Base-by-base conservation (phyloP, 1,284 basidiomycete species). In the Naganishia liquefaciens region DNA sequence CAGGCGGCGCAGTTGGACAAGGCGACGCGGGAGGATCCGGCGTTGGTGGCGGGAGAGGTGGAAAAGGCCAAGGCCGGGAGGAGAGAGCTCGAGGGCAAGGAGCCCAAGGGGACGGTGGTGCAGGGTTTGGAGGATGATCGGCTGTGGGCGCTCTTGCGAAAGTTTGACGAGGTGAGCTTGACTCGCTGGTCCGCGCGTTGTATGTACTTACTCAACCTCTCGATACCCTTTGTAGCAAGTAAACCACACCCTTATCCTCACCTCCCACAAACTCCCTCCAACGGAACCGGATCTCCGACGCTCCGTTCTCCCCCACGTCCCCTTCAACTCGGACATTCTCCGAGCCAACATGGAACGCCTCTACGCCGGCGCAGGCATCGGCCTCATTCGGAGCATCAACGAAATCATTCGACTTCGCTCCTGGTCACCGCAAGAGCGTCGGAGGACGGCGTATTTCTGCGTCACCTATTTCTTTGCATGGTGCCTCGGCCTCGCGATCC, bases 291-390 rank as follows among this genome's bases (percentile, higher is more conserved):
- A 80, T 64, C 73, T 80, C 6, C 78, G 79, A 50, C 72, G 71
- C 0, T 75, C 77, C 5, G 72, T 71, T 3, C 74, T 80, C 13
- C 79, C 79, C 0, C 72, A 75, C 52, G 72, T 80, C 1, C 77
- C 80, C 0, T 81, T 75, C 62, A 76, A 80, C 67, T 75, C 76
- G 1, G 80, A 81, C 57, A 71, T 74, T 21, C 73, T 81, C 66
- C 77, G 78, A 68, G 73, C 81, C 25, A 84, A 83, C 63, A 72
- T 85, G 19, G 84, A 85, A 69, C 75, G 84, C 1, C 67, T 81
- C 17, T 82, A 85, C 68, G 81, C 82, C 63, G 81, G 79, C 3
- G 76, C 84, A 40, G 81, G 82, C 9, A 76, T 84, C 19, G 78
- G 80, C 0, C 63, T 81, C 15, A 78, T 81, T 5, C 78, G 79